phyloP scores from a whole-genome alignment of 2,329 filamentous ascomycete genomes.

The Didymella pomorum region DNA sequence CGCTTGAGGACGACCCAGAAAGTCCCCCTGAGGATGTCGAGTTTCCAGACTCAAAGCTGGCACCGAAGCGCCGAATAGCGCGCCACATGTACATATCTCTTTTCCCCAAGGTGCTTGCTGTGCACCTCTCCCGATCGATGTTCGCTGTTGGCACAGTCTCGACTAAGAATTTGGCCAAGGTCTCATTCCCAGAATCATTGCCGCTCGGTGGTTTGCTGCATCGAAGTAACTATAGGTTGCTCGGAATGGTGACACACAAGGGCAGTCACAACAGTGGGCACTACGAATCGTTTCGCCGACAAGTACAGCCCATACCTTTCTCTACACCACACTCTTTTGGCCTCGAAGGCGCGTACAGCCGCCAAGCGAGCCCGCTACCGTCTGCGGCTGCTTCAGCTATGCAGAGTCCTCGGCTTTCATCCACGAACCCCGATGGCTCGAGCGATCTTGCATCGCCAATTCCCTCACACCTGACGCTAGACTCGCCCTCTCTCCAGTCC shows the following conservation, averaged over 20 bases:
- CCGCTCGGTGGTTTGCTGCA: conserved; percentile 81
- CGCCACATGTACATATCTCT: conserved; percentile 85
- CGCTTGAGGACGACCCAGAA: conserved; percentile 84
- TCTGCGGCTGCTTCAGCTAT: conserved; percentile 53
- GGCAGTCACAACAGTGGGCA: conserved; percentile 96
- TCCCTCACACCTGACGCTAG: conserved; percentile 33
- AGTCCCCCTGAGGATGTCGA: conserved; percentile 73
- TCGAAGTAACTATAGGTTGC: conserved; percentile 80
- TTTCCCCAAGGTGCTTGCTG: conserved; percentile 88
- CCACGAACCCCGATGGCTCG: conserved; percentile 37
- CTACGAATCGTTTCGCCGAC: conserved; percentile 93
- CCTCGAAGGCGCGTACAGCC: conserved; percentile 75
- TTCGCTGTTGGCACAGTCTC: conserved; percentile 80
- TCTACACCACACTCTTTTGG: conserved; percentile 84
- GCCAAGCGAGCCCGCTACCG: conserved; percentile 59
- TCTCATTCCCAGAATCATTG: conserved; percentile 87
- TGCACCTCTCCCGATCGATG: conserved; percentile 93
- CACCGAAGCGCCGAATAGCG: conserved; percentile 83
- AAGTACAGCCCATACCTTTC: conserved; percentile 79
- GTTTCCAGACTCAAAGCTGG: conserved; percentile 76
- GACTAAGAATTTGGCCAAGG: conserved; percentile 93
- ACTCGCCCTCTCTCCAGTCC: conserved; percentile 45
- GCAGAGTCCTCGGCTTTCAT: conserved; percentile 58
- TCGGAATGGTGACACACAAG: conserved; percentile 91
- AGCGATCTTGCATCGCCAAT: conserved; percentile 39